Base-by-base conservation (phyloP, 257 asterid genomes). In the Catharanthus roseus region DNA sequence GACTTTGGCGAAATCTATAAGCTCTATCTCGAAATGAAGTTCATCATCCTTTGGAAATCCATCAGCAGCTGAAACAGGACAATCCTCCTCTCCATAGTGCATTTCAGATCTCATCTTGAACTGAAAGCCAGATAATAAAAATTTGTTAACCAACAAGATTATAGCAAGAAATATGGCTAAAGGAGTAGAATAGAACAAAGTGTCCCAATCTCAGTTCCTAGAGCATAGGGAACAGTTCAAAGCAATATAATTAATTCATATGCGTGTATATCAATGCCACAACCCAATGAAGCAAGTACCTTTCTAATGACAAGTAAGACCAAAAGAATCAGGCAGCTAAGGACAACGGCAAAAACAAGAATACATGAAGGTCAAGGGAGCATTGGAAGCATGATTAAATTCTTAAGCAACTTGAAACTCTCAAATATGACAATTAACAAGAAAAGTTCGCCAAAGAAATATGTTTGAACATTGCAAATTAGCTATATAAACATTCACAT, bases 21-120 rank as follows among this genome's bases (percentile, higher is more conserved):
- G 64, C 85, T 91, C 97, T 69, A 89, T 89, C 87, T 93, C 98
- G 81, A 89, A 89, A 86, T 95, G 97, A 87, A 95, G 97, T 80
- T 88, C 96, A 38, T 79, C 85, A 75, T 91, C 95, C 88, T 88
- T 95, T 38, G 97, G 99, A 78, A 95, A 95, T 78, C 85, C 82
- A 67, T 89, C 93, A 2, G 89, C 67, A 69, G 78, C 91, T 54
- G 89, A 71, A 77, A 89, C 82, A 7, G 97, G 99, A 80, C 99
- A 95, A 81, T 84, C 86, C 72, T 83, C 88, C 78, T 95, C 99
- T 23, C 91, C 95, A 49, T 88, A 95, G 72, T 91, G 99, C 86
- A 95, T 83, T 84, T 89, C 99, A 11, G 96, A 93, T 80, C 91
- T 91, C 85, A 95, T 81, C 85, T 87, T 95, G 86, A 91, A 91